phyloP scores from a whole-genome alignment of 2,329 filamentous ascomycete species.

The Claviceps quebecensis region DNA sequence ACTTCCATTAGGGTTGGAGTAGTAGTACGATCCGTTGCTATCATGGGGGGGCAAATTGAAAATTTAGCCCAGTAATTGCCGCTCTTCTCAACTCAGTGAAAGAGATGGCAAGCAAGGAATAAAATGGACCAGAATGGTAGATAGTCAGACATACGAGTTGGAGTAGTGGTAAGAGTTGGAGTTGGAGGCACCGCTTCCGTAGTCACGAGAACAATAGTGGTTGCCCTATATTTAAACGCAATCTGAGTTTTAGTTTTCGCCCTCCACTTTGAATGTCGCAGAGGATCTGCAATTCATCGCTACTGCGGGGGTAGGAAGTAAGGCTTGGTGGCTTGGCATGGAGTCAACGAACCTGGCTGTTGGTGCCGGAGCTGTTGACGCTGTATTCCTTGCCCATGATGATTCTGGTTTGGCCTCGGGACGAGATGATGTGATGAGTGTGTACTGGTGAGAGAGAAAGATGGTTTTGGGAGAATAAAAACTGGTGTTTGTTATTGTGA shows the following conservation, averaged over 20 bases:
- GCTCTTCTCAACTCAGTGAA: no score
- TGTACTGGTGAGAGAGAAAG: background rate
- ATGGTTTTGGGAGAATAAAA: background rate
- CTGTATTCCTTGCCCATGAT: conserved; percentile 18
- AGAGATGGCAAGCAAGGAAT: background rate
- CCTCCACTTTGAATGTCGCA: background rate
- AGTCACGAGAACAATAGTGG: conserved; percentile 52
- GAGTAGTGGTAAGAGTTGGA: conserved; percentile 54
- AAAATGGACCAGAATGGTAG: background rate
- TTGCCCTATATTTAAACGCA: conserved; percentile 39
- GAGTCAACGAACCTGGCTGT: conserved; percentile 38
- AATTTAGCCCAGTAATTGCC: no score
- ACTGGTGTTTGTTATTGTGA: no score
- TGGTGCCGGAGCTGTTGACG: conserved; percentile 43
- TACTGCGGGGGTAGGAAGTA: background rate
- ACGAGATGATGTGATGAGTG: background rate
- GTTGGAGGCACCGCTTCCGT: conserved; percentile 40
- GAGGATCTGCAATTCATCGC: no score
- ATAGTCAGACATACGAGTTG: conserved; percentile 30
- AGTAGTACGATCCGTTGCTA: conserved; percentile 58
- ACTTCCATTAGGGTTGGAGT: conserved; percentile 53
- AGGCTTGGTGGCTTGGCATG: background rate
- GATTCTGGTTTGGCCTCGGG: background rate
- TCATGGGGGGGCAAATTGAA: no score
- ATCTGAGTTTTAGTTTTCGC: background rate